phyloP scores from a whole-genome alignment of 352 stramenopile genomes.

The Phytopythium ostracodes region DNA sequence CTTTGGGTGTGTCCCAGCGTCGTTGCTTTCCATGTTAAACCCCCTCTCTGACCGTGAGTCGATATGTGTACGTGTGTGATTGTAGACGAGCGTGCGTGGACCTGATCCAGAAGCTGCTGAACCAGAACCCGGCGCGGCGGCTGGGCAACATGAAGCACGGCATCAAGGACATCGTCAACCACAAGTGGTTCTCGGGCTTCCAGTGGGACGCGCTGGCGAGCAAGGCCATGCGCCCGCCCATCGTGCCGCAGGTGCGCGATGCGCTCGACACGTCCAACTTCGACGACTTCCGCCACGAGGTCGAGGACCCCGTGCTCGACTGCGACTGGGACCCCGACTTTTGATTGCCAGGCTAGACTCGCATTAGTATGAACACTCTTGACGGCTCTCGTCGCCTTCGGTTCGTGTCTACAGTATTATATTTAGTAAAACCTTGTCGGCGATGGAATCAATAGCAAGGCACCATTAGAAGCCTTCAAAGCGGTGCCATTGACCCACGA shows the following conservation, averaged over 20 bases:
- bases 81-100: constrained; percentile 68
- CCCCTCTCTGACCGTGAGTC: not conserved
- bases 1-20: constrained; percentile 64
- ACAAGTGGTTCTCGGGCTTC: constrained; percentile 78
- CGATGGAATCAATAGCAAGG: too few relatives aligned
- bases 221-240: constrained; percentile 66
- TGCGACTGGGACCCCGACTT: constrained; percentile 78
- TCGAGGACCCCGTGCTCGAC: constrained; percentile 51
- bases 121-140: constrained; percentile 63
- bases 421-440: too few relatives aligned
- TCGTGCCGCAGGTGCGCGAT: constrained; percentile 65
- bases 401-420: too few relatives aligned
- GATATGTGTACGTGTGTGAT: not conserved
- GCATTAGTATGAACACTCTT: too few relatives aligned
- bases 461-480: too few relatives aligned
- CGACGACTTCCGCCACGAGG: constrained; percentile 67
- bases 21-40: too few relatives aligned
- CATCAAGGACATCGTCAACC: constrained; percentile 83
- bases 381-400: too few relatives aligned
- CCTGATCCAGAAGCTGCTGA: constrained; percentile 87
- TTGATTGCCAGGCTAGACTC: too few relatives aligned
- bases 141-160: constrained; percentile 83
- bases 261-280: constrained; percentile 84
- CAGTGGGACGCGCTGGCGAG: constrained; percentile 56
- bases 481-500: too few relatives aligned